Conservation (phyloP, 768 basidiomycete species). For the Coprinopsis cinerea region DNA sequence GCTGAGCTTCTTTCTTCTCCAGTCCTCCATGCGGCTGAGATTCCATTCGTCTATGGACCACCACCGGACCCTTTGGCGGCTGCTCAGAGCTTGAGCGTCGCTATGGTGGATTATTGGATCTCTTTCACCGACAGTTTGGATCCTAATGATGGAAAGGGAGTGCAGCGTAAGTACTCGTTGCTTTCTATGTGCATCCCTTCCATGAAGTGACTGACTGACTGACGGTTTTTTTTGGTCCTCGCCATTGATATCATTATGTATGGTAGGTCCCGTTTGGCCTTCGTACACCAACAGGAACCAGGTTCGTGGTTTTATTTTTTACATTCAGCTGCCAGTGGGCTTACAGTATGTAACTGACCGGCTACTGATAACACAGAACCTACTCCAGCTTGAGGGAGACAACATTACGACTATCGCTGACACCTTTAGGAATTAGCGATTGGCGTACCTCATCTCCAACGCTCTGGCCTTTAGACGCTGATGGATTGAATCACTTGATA, state of each 20-base stretch:
- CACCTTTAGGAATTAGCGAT: constrained; percentile 28
- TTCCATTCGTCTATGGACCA: constrained; percentile 29
- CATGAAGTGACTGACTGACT: background rate
- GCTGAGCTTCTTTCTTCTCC: background rate
- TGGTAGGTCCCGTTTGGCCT: constrained; percentile 23
- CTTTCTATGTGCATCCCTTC: background rate
- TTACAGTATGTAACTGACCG: background rate
- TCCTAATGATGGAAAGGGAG: constrained; percentile 33
- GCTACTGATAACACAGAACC: background rate
- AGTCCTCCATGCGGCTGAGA: constrained; percentile 29
- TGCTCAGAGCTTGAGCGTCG: constrained; percentile 20
- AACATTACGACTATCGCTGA: constrained; percentile 31
- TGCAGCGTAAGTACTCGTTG: constrained; percentile 23
- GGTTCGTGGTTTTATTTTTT: background rate
- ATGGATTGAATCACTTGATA: too few species aligned
- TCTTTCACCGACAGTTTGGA: constrained; percentile 32
- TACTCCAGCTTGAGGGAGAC: constrained; percentile 28
- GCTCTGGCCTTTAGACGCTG: background rate
- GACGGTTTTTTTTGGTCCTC: too few species aligned
- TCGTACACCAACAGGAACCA: constrained; percentile 18
- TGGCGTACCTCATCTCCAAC: constrained; percentile 29
- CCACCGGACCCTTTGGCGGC: constrained; percentile 21
- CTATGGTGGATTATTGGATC: constrained; percentile 38
- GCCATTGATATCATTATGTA: background rate
- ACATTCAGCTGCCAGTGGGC: too few species aligned